Evolutionary conservation across 2,329 filamentous ascomycete species (phyloP).

Genomic region (Sclerotinia nivalis): DNA sequence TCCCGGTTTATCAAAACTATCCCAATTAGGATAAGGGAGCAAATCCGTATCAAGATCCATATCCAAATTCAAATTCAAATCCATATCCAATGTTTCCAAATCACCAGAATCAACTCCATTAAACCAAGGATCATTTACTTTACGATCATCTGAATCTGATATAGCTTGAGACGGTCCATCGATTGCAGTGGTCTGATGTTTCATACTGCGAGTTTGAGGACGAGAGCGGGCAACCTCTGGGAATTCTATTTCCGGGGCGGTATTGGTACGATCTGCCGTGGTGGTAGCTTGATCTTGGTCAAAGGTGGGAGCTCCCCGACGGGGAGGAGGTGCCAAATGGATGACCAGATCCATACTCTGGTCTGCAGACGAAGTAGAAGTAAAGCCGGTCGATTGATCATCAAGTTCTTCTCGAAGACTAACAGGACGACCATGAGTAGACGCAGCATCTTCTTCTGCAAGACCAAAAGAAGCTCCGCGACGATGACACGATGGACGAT

Average conservation of each 20-base stretch:
- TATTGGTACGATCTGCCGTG: fast-evolving
- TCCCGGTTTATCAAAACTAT: neutral
- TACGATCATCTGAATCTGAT: neutral
- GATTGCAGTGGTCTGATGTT: neutral
- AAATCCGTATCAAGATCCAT: neutral
- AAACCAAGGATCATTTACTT: neutral
- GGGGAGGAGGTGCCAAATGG: fast-evolving
- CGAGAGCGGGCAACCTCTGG: too few species aligned
- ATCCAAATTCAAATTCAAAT: neutral
- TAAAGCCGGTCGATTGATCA: neutral
- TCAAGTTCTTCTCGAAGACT: too few species aligned
- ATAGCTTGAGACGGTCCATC: neutral
- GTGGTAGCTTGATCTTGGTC: neutral
- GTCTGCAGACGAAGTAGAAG: neutral
- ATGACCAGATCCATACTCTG: neutral
- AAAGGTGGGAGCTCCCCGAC: too few species aligned
- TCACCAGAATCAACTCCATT: neutral
- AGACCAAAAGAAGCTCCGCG: neutral
- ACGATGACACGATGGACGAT: neutral
- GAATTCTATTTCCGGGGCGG: neutral
- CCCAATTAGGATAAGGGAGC: neutral
- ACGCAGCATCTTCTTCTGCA: neutral
- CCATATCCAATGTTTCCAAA: neutral
- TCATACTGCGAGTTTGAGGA: too few species aligned
- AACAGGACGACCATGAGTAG: neutral